phyloP scores from a whole-genome alignment of 176 grass and related monocot species.

The Oryza punctata region DNA sequence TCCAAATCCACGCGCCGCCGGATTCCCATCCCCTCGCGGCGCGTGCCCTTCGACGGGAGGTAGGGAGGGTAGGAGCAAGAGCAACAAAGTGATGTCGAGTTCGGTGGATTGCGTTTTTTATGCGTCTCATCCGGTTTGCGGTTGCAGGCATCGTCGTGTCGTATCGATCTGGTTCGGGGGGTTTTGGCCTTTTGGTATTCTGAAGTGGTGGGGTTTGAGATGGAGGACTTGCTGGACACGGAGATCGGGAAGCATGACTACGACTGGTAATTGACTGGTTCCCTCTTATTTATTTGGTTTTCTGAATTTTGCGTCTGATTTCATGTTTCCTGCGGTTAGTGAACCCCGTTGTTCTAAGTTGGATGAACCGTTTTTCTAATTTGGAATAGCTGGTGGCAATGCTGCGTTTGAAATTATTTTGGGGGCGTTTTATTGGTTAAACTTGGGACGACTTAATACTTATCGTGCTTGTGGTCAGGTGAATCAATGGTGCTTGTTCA shows the following conservation, averaged over 20 bases:
- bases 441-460: neutral
- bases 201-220: conserved; percentile 20
- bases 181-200: neutral
- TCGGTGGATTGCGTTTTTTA: neutral
- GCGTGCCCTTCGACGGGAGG: conserved; percentile 14
- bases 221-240: conserved; percentile 83
- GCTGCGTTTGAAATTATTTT: conserved; percentile 8
- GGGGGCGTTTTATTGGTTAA: neutral
- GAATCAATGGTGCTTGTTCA: neutral
- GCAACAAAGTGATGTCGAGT: neutral
- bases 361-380: neutral
- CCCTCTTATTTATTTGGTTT: neutral
- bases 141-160: conserved; percentile 11
- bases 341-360: neutral
- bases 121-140: neutral
- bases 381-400: neutral
- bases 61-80: neutral
- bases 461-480: neutral
- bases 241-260: conserved; percentile 98
- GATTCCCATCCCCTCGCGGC: conserved; percentile 18
- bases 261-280: conserved; percentile 70
- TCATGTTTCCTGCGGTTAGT: neutral
- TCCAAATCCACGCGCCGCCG: neutral
- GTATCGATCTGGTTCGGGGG: neutral
- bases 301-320: neutral